Conservation (phyloP, 2,329 filamentous ascomycete genomes). For the Aureobasidium namibiae region DNA sequence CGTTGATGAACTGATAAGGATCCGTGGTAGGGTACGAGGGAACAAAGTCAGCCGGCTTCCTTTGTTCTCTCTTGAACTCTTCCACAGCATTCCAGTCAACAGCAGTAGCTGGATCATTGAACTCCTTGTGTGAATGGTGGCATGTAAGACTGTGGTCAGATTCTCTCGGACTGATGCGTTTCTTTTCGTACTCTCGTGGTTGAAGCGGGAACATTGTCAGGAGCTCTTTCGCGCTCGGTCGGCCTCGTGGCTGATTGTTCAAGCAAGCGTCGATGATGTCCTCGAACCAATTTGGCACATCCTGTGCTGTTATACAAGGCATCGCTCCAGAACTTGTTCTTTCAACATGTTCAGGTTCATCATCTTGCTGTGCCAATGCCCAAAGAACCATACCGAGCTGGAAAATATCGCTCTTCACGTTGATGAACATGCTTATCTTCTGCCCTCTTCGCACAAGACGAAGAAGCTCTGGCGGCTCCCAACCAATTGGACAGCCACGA, state of each 20-base stretch:
- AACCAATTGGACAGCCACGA: constrained; percentile 91
- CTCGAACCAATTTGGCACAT: constrained; percentile 71
- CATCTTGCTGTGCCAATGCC: constrained; percentile 77
- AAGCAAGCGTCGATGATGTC: constrained; percentile 70
- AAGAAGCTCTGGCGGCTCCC: constrained; percentile 91
- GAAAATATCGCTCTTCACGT: constrained; percentile 92
- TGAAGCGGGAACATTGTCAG: constrained; percentile 56
- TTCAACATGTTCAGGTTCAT: constrained; percentile 76
- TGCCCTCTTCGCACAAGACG: constrained; percentile 80
- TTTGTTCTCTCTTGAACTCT: constrained; percentile 21
- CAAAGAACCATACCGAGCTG: constrained; percentile 97
- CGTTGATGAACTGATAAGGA: constrained; percentile 26
- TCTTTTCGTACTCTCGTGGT: neutral
- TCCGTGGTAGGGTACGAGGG: constrained; percentile 16
- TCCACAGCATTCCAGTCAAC: constrained; percentile 38
- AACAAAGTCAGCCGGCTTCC: neutral
- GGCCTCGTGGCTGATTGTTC: constrained; percentile 61
- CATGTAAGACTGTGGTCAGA: constrained; percentile 28
- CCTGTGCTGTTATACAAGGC: constrained; percentile 44
- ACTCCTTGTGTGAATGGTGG: constrained; percentile 38
- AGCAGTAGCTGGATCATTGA: constrained; percentile 38
- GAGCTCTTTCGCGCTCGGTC: constrained; percentile 65
- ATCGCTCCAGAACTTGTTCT: constrained; percentile 50
- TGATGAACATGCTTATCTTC: constrained; percentile 92
- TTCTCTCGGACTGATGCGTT: neutral